Base-by-base conservation (phyloP, 768 basidiomycete genomes). In the Russula foetens region DNA sequence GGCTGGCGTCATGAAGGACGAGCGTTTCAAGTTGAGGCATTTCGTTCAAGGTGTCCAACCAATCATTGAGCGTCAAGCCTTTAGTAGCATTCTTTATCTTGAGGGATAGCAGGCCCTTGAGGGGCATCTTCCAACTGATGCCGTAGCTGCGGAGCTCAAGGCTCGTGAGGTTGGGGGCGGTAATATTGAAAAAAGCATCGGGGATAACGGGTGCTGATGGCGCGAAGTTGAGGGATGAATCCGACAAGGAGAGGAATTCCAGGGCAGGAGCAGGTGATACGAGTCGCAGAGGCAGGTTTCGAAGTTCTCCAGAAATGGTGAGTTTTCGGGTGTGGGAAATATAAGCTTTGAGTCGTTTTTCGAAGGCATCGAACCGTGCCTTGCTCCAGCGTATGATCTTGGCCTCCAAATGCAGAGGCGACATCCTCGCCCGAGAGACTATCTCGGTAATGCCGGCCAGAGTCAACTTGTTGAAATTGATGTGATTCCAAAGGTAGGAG, bases 401-500 rank as follows among this genome's bases (percentile, higher is more conserved):
- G 39, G 28, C 61, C 21, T 58, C 50, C 12, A 62, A 31, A 31
- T 47, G 33, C 15, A 41, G 7, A 3, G 39, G 39, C 39, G 39
- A 4, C 39, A 41, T 41, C 17, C 19, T 41, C 12, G 39, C 17
- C 7, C 39, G 39, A 19, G 39, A 4, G 39, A 62, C 50, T 23
- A 62, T 53, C 33, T 57, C 50, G 9, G 12, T 2, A 2, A 28
- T 24, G n/a, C 56, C 56, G 9, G 17, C 35, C 23, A 19, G 6
- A 3, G 35, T 53, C 7, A 56, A 8, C 19, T 17, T 49, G 7
- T 50, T 26, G 28, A 62, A 58, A 8, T 46, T n/a, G 45, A 62
- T 33, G 24, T 52, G 61, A 24, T 29, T 48, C 56, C 56, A 62
- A n/a, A 62, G 41, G 15, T 33, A 29, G 28, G 51, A 50, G 12